Evolutionary conservation across 1,284 basidiomycete species (phyloP), one percentile per base, ranked within the genome.

Genomic region (Flammula alnicola): DNA sequence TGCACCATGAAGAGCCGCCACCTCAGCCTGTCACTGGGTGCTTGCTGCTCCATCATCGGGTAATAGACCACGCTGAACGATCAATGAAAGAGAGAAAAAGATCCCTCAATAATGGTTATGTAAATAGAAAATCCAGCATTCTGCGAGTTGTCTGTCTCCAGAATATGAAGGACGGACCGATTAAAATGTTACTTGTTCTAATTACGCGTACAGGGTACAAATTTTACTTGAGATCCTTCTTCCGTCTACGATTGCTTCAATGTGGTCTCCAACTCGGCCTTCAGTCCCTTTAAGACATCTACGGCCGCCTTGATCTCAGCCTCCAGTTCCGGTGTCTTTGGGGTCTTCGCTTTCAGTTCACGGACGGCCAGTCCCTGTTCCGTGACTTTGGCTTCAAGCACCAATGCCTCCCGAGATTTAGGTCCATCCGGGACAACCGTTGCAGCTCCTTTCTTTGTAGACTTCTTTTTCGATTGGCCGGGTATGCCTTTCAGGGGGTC

Each of bases 281-380:
- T 84, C 58, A 84, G 52, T 54, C 54, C 65, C 59, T 80, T 83
- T 59, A 84, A 61, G 25, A 69, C 65, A 32, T 73, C 70, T 8
- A 84, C 79, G 0, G 76, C 79, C 47, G 71, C 76, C 25, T 81
- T 81, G 39, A 95, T 79, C 64, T 88, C 80, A 19, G 71, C 77
- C 68, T 95, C 84, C 11, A 79, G 64, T 60, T 85, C 82, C 23
- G 83, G 78, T 17, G 77, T 82, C 71, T 88, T 91, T 22, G 88
- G 78, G 9, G 74, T 72, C 62, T 75, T 76, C n/a, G 64, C 78
- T 68, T 91, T 91, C 60, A 90, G 62, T 35, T 69, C 69, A 31
- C 91, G 79, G 16, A 95, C 87, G 16, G 78, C 62, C 47, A 83
- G 77, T 0, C 89, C 91, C 67, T 95, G 92, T 39, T 81, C 81